Evolutionary conservation across 208 protist genomes (phyloP), one percentile per base, ranked within the genome.

Genomic region (Trypanosoma caninum): DNA sequence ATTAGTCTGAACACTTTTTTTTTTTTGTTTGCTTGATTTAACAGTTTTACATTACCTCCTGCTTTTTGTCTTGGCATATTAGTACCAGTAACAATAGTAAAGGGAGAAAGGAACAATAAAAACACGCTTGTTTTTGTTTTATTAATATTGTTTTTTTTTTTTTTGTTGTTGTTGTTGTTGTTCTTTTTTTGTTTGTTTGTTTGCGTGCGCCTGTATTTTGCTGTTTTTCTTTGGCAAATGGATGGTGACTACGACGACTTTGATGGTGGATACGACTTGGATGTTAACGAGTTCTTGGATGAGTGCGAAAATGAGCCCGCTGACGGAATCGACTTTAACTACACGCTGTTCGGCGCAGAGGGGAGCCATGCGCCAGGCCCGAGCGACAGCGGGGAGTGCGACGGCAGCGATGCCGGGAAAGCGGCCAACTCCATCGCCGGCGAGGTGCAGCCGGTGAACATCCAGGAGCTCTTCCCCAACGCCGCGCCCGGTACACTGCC

Each of bases 401-500:
- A 16, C 11, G 45, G 8, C 23, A 22, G 10, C 2, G 20, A 50
- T 7, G 58, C 2, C 48, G 33, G 42, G 37, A n/a, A 13, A 37
- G 18, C 18, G 25, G 35, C 31, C 20, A 23, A 58, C 28, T 16
- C n/a, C n/a, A n/a, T n/a, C n/a, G n/a, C 14, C 3, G 56, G 38
- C n/a, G 38, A 48, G 22, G 42, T 74, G 22, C 31, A 44, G 27
- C 75, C 81, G 35, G 33, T 46, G 8, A 78, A 84, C 53, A 76
- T 94, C 16, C 65, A 74, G 35, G 69, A 45, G 22, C 88, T 82
- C 48, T 67, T 95, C 11, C 89, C 89, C 13, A 91, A 89, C 51
- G 79, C 84, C 5, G 44, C 59, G 10, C 78, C 74, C 0, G 63
- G 78, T 30, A 77, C 82, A 23, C 79, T 81, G 55, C 89, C 85